phyloP scores from a whole-genome alignment of 345 rosid genomes.

The Rhodamnia rubescens region DNA sequence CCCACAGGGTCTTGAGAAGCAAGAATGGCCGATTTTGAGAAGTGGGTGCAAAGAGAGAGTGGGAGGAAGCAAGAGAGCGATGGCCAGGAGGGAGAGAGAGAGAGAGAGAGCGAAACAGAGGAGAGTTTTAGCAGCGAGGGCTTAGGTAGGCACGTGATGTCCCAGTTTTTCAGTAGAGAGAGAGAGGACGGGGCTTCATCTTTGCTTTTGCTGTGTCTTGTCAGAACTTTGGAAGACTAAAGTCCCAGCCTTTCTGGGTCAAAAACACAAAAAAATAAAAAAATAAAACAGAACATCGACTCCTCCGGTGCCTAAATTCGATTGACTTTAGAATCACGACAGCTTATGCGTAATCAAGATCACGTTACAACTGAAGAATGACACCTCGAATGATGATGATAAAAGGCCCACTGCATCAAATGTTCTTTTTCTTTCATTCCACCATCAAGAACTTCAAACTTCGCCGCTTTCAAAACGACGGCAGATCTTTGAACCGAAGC shows the following conservation, averaged over 20 bases:
- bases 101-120: neutral
- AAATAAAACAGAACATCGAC: neutral
- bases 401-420: neutral
- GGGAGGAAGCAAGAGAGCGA: conserved; percentile 4
- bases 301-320: neutral
- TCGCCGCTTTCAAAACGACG: neutral
- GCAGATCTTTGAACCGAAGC: neutral
- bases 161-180: conserved; percentile 9
- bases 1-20: neutral
- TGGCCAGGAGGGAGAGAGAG: neutral
- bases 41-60: conserved; percentile 5
- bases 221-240: conserved; percentile 5
- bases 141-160: conserved; percentile 39
- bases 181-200: neutral
- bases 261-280: neutral
- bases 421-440: neutral
- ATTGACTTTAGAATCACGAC: neutral
- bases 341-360: neutral
- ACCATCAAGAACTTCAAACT: neutral
- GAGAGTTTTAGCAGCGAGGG: conserved; percentile 6
- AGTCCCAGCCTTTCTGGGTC: neutral
- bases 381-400: neutral
- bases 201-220: neutral
- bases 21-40: conserved; percentile 12
- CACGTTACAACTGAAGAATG: neutral